Base-by-base conservation (phyloP, 2,329 filamentous ascomycete species). In the Allantophomopsis cytisporea region DNA sequence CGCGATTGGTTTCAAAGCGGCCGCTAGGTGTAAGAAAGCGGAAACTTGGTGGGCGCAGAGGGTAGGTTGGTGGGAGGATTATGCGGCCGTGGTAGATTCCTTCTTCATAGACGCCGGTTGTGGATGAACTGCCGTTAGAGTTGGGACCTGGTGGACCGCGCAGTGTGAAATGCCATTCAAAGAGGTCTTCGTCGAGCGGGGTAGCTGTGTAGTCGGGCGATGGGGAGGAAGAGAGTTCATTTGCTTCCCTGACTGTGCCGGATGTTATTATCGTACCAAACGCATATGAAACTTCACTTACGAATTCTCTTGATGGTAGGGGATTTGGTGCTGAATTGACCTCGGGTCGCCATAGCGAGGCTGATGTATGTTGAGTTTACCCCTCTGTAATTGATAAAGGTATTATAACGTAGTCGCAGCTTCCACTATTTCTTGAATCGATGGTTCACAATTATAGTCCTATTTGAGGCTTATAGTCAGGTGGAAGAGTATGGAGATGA, bases 141-240 rank as follows among this genome's bases (percentile, higher is more conserved):
- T 86, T 88, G 23, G 31, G 11, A 2, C 36, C 39, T n/a, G 89
- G 89, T 0, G 89, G 88, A 0, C 91, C 91, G 38, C 81, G 77
- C n/a, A 98, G 70, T 0, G 91, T 98, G 63, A 96, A 98, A 66
- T 98, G 91, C 91, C 91, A 98, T 62, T 96, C 88, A 63, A 94
- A 94, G 39, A 98, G 78, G 61, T 96, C 87, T 23, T 76, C 69
- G 56, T 96, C 89, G 45, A 89, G 75, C 31, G 91, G 91, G 4
- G 79, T 69, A 32, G 89, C 91, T 50, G 81, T 76, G 62, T 89
- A 93, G 64, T 94, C 86, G 39, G 83, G 68, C 2, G 85, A 91
- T 4, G 89, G 86, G 31, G 82, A 73, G 42, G 68, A 70, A 44
- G 84, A 78, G 41, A 98, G 75, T 58, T 96, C 91, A 43, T 82